Evolutionary conservation across 2,329 filamentous ascomycete species (phyloP).

Genomic region (Botrytis sinoallii): DNA sequence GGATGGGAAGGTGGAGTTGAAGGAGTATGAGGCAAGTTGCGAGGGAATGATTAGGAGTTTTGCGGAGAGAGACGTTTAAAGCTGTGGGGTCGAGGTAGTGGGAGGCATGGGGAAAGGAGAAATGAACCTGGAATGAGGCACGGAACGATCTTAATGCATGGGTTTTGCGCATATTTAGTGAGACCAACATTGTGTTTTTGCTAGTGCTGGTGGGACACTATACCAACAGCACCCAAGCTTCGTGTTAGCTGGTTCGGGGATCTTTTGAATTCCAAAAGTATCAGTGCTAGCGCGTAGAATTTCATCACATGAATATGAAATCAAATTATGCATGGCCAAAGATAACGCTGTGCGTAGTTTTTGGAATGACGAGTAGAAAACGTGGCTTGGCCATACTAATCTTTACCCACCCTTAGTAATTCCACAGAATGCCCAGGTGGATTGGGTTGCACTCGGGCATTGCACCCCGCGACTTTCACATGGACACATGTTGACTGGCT

Average conservation of each 20-base stretch:
- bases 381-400: background rate
- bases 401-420: background rate
- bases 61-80: conserved; percentile 52
- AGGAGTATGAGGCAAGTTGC: conserved; percentile 80
- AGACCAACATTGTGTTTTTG: background rate
- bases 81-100: conserved; percentile 21
- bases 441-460: background rate
- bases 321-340: background rate
- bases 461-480: background rate
- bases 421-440: background rate
- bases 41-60: conserved; percentile 83
- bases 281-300: background rate
- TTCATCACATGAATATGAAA: background rate
- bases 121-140: background rate
- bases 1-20: conserved; percentile 68
- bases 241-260: background rate
- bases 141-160: background rate
- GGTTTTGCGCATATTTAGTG: background rate
- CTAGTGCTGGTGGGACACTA: background rate
- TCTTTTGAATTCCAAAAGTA: background rate
- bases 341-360: background rate
- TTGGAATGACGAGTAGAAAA: background rate
- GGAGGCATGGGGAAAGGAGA: background rate
- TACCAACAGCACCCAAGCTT: background rate
- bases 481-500: background rate